Conservation (phyloP, 306 rosid genomes). For the Prunus campanulata region DNA sequence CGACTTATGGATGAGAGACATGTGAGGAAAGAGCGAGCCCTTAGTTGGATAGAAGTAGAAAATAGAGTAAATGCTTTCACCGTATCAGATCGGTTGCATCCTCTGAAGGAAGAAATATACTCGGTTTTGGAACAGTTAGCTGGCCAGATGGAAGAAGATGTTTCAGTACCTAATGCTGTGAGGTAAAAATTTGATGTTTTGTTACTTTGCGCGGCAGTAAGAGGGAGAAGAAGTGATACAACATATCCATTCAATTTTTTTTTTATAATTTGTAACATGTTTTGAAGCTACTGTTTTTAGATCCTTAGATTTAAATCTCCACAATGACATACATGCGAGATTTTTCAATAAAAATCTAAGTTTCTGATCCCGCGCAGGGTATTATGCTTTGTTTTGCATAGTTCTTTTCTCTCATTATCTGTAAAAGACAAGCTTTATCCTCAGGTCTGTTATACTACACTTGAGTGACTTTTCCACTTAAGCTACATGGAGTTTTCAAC, state of each 20-base stretch:
- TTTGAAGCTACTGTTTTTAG: conserved; percentile 12
- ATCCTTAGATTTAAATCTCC: conserved; percentile 31
- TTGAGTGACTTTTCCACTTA: neutral
- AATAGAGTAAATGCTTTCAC: conserved; percentile 52
- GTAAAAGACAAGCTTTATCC: neutral
- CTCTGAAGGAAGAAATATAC: conserved; percentile 55
- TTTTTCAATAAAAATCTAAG: conserved; percentile 16
- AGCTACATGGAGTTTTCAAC: neutral
- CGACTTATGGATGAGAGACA: conserved; percentile 51
- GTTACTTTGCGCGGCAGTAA: conserved; percentile 23
- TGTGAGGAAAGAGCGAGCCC: conserved; percentile 42
- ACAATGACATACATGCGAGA: conserved; percentile 18
- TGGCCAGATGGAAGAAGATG: conserved; percentile 45
- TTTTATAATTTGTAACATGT: conserved; percentile 20
- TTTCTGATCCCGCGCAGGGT: conserved; percentile 22
- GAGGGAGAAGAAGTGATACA: conserved; percentile 23
- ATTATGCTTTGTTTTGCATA: conserved; percentile 11
- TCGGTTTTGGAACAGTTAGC: conserved; percentile 49
- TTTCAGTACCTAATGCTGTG: conserved; percentile 25
- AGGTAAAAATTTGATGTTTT: conserved; percentile 25
- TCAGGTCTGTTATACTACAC: neutral
- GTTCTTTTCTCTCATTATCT: neutral
- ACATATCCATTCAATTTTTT: conserved; percentile 6
- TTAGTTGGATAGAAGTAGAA: conserved; percentile 62
- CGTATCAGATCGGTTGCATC: conserved; percentile 52